Evolutionary conservation across 2,329 filamentous ascomycete species (phyloP), one percentile per base, ranked within the genome.

Genomic region (Pseudocercospora pini-densiflorae): DNA sequence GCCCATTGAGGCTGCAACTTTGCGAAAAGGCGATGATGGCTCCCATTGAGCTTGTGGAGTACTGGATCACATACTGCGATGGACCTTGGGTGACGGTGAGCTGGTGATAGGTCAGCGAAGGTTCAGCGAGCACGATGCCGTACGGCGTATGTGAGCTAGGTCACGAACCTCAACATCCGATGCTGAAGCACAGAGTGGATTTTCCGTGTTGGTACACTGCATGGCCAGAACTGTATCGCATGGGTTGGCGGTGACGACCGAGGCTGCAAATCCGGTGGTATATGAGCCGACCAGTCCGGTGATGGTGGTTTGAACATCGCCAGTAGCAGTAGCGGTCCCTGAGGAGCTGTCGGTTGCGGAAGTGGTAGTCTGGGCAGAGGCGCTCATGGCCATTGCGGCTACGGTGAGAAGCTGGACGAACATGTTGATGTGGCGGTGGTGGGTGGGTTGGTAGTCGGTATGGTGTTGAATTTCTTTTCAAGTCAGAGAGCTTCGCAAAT

Each of bases 81-180:
- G 66, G 66, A 9, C 61, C 43, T 59, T 66, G 61, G 12, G 66
- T 65, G n/a, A 66, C 62, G 5, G 59, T 62, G 55, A 70, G 51
- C 63, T 70, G 29, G n/a, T 16, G 49, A 14, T 24, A 19, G 21
- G 24, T 61, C 49, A 61, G 57, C 59, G 10, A 31, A 21, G 3
- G 12, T 10, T 51, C n/a, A n/a, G 10, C 0, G 19, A 53, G n/a
- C 33, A 21, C 64, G 57, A 40, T 16, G 27, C 43, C 5, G 12
- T 16, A 43, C 31, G 10, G 31, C 31, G 12, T 33, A 12, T 33
- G 23, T 33, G 59, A 12, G 6, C 49, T 29, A 16, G 62, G 21
- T 27, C 54, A 45, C 29, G 61, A 24, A 40, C 59, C 63, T 61
- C 58, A 49, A 59, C 45, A 19, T 65, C 47, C 12, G 64, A 60